phyloP scores from a whole-genome alignment of 257 asterid genomes.

The Verbascum thapsus region DNA sequence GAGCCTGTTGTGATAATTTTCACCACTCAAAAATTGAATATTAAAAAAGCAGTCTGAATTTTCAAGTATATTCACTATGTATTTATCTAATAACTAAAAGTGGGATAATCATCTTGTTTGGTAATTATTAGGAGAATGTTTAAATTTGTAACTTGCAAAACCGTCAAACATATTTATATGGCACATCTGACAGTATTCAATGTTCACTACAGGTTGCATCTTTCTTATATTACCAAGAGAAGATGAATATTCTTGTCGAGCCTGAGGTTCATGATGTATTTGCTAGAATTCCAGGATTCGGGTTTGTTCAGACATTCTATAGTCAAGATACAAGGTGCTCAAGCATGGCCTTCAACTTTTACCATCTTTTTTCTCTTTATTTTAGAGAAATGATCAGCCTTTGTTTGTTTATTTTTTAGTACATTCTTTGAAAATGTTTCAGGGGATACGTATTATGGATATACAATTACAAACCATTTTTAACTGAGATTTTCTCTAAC shows the following conservation, averaged over 20 bases:
- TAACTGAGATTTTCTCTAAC: conserved; percentile 26
- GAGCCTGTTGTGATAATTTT: conserved; percentile 4
- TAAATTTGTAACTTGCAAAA: neutral
- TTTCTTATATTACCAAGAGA: conserved; percentile 87
- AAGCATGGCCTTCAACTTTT: conserved; percentile 26
- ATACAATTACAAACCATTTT: no score
- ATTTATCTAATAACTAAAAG: no score
- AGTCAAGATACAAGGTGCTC: conserved; percentile 96
- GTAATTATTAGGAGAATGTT: conserved; percentile 8
- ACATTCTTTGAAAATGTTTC: no score
- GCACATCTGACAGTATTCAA: conserved; percentile 32
- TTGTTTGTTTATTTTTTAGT: no score
- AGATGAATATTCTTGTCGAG: conserved; percentile 94
- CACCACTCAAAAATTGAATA: neutral
- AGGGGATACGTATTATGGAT: no score
- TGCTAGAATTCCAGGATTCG: conserved; percentile 96
- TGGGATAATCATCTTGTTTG: no score
- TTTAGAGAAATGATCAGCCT: neutral
- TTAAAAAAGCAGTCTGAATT: conserved; percentile 17
- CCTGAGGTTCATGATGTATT: conserved; percentile 96
- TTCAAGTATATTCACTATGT: neutral
- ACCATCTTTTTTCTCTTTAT: neutral
- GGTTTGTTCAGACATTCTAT: conserved; percentile 94
- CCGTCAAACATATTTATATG: conserved; percentile 8
- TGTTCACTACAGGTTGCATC: conserved; percentile 75